A percentile compares a stretch with the other conserved stretches of the same genome.
Conservation (phyloP, 148 eudicot genomes). For the Rhododendron vialii region DNA sequence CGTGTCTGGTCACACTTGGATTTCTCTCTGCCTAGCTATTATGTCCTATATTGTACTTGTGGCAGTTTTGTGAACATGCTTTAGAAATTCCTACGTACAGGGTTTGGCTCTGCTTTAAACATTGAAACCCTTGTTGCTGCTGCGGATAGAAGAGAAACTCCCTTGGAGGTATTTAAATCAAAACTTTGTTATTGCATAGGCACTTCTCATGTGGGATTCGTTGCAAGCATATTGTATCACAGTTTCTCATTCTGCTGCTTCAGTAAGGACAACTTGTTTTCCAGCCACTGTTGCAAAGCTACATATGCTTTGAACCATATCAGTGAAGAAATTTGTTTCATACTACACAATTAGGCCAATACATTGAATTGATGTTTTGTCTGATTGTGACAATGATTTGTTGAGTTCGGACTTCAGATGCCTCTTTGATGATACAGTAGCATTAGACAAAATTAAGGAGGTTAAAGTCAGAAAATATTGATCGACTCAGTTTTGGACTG, state of each 20-base stretch:
- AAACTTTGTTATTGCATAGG: not conserved
- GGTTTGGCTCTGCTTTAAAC: slow-evolving; percentile 93
- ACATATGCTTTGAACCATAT: not conserved
- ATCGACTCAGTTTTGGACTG: not conserved
- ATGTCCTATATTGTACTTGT: not conserved
- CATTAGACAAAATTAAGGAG: not conserved
- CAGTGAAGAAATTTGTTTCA: not conserved
- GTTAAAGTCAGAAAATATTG: not conserved
- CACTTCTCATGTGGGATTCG: not conserved
- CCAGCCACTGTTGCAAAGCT: not conserved
- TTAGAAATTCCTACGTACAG: slow-evolving; percentile 25
- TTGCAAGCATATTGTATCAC: not conserved
- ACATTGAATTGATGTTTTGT: not conserved
- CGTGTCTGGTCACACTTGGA: not conserved
- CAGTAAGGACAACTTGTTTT: not conserved
- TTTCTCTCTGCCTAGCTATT: not conserved
- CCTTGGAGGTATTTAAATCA: slow-evolving; percentile 57
- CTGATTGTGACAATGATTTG: not conserved
- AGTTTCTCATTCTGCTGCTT: not conserved
- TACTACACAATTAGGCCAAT: not conserved
- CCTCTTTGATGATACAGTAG: not conserved
- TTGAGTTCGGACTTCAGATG: not conserved
- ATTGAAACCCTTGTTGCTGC: slow-evolving; percentile 98
- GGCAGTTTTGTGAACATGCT: not conserved
- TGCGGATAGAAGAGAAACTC: slow-evolving; percentile 89